Conservation (phyloP, 169 alveolate genomes). For the Babesia bigemina region DNA sequence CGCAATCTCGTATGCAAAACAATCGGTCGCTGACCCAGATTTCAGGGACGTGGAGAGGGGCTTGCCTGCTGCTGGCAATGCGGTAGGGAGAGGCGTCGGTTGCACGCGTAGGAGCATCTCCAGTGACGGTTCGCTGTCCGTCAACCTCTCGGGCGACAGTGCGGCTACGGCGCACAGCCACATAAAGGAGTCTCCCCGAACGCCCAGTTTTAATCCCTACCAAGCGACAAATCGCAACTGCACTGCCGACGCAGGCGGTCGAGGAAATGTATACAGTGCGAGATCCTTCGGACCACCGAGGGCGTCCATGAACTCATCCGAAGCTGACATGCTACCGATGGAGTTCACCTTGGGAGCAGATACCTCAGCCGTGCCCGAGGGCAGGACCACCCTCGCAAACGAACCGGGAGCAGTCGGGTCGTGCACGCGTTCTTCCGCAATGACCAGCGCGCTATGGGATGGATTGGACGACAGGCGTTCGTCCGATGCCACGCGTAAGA, state of each 20-base stretch:
- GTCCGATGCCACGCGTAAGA: not conserved
- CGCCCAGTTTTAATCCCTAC: not conserved
- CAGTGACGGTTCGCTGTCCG: not conserved
- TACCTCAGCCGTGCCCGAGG: too few species aligned
- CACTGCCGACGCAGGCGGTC: not conserved
- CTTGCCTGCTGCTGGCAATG: too few species aligned
- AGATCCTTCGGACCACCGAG: too few species aligned
- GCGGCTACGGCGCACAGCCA: not conserved
- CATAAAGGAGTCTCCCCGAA: not conserved
- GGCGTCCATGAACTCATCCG: not conserved
- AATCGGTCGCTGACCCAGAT: not conserved
- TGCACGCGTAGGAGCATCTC: not conserved
- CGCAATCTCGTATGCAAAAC: not conserved
- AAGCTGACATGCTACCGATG: not conserved
- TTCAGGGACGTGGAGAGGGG: not conserved
- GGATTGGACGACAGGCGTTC: not conserved
- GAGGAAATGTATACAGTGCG: too few species aligned
- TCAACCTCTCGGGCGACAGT: not conserved
- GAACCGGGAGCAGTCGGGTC: too few species aligned
- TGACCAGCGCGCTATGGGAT: not conserved
- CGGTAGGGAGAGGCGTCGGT: not conserved
- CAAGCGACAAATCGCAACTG: not conserved
- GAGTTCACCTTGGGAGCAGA: not conserved
- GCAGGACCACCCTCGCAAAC: not conserved
- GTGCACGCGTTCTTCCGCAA: not conserved